A percentile compares a stretch with the other conserved stretches of the same genome.
Conservation (phyloP, 2,329 filamentous ascomycete genomes). For the Arthrobotrys sphaeroides region DNA sequence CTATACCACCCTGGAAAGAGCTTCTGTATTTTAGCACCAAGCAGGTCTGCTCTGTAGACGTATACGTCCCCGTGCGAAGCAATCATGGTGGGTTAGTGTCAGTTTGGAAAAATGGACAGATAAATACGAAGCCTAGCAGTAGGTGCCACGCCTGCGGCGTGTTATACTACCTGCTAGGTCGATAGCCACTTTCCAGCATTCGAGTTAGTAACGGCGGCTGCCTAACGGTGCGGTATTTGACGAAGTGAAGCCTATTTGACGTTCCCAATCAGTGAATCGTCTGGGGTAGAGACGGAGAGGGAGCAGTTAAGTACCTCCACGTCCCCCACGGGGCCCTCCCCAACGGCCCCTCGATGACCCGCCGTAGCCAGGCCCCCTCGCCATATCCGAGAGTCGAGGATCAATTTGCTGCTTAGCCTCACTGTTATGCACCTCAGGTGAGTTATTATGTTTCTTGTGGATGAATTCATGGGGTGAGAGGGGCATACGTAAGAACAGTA, state of each 20-base stretch:
- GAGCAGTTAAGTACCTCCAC: slow-evolving; percentile 58
- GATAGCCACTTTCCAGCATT: slow-evolving; percentile 25
- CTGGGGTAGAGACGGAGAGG: not conserved
- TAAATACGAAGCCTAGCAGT: slow-evolving; percentile 20
- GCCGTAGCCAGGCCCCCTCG: slow-evolving; percentile 85
- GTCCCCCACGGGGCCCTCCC: slow-evolving; percentile 73
- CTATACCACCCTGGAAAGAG: not conserved
- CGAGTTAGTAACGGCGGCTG: slow-evolving; percentile 58
- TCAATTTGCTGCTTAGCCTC: slow-evolving; percentile 99
- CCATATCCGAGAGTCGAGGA: slow-evolving; percentile 94
- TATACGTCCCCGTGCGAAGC: slow-evolving; percentile 42
- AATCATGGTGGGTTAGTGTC: slow-evolving; percentile 12
- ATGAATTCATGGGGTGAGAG: not conserved
- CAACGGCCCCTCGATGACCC: slow-evolving; percentile 75
- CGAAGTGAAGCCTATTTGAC: slow-evolving; percentile 56
- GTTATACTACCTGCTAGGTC: slow-evolving; percentile 22
- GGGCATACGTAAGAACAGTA: slow-evolving; percentile 70
- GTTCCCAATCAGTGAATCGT: not conserved
- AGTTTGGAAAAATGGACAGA: slow-evolving; percentile 20
- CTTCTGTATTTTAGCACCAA: not conserved
- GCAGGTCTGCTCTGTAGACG: slow-evolving; percentile 15
- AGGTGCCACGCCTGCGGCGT: slow-evolving; percentile 33
- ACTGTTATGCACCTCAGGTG: slow-evolving; percentile 61
- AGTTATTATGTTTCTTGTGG: not conserved
- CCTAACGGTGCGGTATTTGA: slow-evolving; percentile 58